These are phyloP conservation scores for Diaporthe ilicicola DNA, from an alignment of 2,329 filamentous ascomycete genomes.

Conservation along the genomic window DNA sequence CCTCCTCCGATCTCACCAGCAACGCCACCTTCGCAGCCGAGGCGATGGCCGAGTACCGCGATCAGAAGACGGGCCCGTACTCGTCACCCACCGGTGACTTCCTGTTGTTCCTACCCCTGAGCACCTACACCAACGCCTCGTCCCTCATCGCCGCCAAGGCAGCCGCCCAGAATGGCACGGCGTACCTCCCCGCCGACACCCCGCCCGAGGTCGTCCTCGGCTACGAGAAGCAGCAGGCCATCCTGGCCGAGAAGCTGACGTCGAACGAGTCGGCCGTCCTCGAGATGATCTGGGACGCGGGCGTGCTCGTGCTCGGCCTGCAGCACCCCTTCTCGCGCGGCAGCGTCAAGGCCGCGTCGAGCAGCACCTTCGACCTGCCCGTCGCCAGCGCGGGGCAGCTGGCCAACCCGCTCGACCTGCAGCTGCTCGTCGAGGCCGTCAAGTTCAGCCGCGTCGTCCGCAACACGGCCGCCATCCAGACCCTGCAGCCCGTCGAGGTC, in stretches of 20 bases:
- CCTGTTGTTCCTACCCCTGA: conserved; percentile 29
- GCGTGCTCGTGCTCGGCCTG: conserved; percentile 35
- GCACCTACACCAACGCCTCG: conserved; percentile 14
- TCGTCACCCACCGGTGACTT: conserved; percentile 41
- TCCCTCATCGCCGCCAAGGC: conserved; percentile 27
- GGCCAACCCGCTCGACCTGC: conserved; percentile 60
- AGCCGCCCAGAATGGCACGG: conserved; percentile 38
- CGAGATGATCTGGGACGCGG: conserved; percentile 34
- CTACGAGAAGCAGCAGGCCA: conserved; percentile 40
- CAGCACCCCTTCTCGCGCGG: conserved; percentile 59
- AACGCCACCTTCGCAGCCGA: conserved; percentile 41
- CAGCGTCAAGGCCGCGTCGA: conserved; percentile 58
- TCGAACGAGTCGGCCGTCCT: conserved; percentile 39
- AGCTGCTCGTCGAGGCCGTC: conserved; percentile 51
- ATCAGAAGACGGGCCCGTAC: conserved; percentile 42
- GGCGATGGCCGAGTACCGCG: conserved; percentile 37
- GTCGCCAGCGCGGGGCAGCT: conserved; percentile 52
- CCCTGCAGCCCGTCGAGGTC: conserved; percentile 46
- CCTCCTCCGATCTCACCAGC: conserved; percentile 34
- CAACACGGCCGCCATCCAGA: conserved; percentile 43
- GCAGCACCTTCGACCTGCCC: conserved; percentile 47
- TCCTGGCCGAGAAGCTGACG: conserved; percentile 35
- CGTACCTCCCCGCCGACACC: conserved; percentile 33
- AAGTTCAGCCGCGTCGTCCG: conserved; percentile 46
- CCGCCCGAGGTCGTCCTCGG: conserved; percentile 37